These are phyloP conservation scores for Cutaneotrichosporon spelunceum DNA, from an alignment of 1,284 basidiomycete species.

Conservation along the genomic window DNA sequence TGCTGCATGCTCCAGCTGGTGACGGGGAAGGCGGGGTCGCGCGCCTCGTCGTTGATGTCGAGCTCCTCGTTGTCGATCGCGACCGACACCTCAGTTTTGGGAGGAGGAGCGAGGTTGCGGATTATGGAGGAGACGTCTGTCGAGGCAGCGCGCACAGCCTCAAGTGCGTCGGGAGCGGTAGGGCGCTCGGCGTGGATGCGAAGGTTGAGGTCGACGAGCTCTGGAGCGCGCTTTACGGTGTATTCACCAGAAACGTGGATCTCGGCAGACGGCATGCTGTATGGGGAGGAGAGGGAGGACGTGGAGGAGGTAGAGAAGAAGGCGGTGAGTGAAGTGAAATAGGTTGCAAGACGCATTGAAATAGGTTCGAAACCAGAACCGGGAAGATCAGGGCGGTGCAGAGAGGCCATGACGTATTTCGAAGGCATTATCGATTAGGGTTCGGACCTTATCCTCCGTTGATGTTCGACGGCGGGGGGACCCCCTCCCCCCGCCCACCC, in stretches of 20 bases:
- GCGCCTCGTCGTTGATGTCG: conserved; percentile 8
- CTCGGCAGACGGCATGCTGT: neutral
- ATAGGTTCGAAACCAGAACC: neutral
- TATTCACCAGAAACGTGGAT: conserved; percentile 8
- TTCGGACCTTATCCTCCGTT: neutral
- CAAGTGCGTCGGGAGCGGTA: neutral
- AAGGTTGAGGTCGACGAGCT: conserved; percentile 12
- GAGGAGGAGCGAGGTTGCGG: conserved; percentile 6
- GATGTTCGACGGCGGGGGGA: too few relatives aligned
- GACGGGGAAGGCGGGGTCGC: conserved; percentile 15
- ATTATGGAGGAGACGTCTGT: neutral
- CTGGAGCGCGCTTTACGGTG: conserved; percentile 12
- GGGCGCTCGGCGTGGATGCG: conserved; percentile 3
- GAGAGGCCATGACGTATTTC: neutral
- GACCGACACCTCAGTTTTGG: neutral
- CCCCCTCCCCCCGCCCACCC: too few relatives aligned
- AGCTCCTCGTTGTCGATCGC: conserved; percentile 14
- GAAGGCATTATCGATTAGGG: too few relatives aligned
- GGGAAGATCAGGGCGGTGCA: neutral
- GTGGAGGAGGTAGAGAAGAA: neutral
- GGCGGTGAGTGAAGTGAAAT: neutral
- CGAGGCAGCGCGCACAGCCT: neutral
- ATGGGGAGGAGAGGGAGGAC: neutral
- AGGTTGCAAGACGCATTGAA: neutral
- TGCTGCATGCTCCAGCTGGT: conserved; percentile 22